Percentiles rank a stretch among this genome's conserved stretches.
phyloP scores from a whole-genome alignment of 306 rosid genomes.

The Casuarina equisetifolia region DNA sequence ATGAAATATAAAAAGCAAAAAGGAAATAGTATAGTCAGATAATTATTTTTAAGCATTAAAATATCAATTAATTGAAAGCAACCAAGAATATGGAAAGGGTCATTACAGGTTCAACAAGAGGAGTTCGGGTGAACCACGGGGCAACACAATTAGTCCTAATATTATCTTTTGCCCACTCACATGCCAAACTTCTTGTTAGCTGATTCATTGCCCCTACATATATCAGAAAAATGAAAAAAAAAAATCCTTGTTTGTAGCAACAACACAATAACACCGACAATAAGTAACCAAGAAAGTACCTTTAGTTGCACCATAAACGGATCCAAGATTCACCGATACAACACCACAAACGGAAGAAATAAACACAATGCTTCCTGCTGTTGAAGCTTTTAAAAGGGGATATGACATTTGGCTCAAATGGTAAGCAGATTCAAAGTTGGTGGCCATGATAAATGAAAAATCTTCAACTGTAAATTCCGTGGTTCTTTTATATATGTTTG shows the following conservation, averaged over 20 bases:
- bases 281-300: conserved; percentile 17
- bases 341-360: conserved; percentile 22
- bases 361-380: conserved; percentile 31
- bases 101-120: conserved; percentile 18
- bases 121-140: conserved; percentile 46
- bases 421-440: conserved; percentile 34
- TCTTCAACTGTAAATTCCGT: conserved; percentile 23
- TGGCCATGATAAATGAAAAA: conserved; percentile 3
- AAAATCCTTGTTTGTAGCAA: neutral
- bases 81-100: neutral
- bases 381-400: conserved; percentile 39
- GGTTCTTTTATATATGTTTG: neutral
- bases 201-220: conserved; percentile 55
- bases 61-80: neutral
- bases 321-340: neutral
- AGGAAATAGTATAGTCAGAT: neutral
- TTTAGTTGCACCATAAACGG: conserved; percentile 38
- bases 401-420: conserved; percentile 41
- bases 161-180: conserved; percentile 66
- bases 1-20: neutral
- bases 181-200: conserved; percentile 47
- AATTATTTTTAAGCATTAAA: neutral
- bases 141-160: conserved; percentile 54
- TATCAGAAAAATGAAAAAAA: neutral
- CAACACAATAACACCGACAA: too few relatives aligned